Evolutionary conservation across 2,329 filamentous ascomycete species (phyloP).

Genomic region (Nannizzia gypsea): DNA sequence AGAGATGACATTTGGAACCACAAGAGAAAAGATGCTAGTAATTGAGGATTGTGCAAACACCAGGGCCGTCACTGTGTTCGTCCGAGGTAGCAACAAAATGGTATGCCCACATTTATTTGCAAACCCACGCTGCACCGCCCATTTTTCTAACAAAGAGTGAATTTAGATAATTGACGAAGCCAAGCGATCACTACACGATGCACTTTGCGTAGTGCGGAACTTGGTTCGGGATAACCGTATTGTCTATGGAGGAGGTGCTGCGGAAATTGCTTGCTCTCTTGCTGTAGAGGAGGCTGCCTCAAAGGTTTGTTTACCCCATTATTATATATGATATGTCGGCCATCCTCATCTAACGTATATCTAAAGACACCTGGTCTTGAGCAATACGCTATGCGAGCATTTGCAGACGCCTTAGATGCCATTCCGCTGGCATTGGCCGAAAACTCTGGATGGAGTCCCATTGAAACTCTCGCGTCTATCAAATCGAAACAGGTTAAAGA

Average conservation of each 20-base stretch:
- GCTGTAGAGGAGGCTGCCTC: slow-evolving; percentile 91
- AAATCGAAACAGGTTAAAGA: slow-evolving; percentile 95
- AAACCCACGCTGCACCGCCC: background rate
- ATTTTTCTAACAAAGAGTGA: background rate
- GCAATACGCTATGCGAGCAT: slow-evolving; percentile 98
- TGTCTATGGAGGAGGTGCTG: slow-evolving; percentile 91
- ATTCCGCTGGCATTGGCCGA: slow-evolving; percentile 93
- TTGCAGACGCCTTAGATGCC: slow-evolving; percentile 84
- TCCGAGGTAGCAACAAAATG: slow-evolving; percentile 99
- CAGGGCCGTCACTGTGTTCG: slow-evolving; percentile 88
- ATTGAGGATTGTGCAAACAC: slow-evolving; percentile 99
- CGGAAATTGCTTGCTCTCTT: slow-evolving; percentile 92
- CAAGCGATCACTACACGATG: slow-evolving; percentile 92
- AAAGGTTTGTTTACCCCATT: slow-evolving; percentile 41
- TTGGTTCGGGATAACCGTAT: slow-evolving; percentile 92
- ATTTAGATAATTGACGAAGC: slow-evolving; percentile 92
- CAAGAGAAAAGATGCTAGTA: slow-evolving; percentile 97
- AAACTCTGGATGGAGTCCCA: slow-evolving; percentile 92
- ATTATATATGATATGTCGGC: background rate
- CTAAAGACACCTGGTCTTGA: slow-evolving; percentile 77
- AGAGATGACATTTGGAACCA: slow-evolving; percentile 95
- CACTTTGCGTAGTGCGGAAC: slow-evolving; percentile 93
- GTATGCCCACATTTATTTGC: slow-evolving; percentile 39
- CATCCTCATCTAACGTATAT: background rate
- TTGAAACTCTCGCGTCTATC: slow-evolving; percentile 85